Conservation (phyloP, 2,329 filamentous ascomycete species). For the Colletotrichum sp. region DNA sequence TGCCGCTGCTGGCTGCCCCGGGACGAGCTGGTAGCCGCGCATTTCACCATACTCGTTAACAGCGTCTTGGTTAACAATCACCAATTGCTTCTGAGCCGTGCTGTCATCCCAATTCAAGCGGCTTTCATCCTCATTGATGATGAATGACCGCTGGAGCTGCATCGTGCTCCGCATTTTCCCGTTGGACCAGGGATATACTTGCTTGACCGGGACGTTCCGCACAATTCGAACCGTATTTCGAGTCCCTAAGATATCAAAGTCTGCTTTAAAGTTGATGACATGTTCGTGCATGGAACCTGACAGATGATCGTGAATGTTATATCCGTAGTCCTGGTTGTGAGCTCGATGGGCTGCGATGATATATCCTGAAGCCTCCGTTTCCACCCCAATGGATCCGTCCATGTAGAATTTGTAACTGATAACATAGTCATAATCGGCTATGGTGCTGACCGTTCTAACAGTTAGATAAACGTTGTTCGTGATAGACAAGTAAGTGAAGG, state of each 20-base stretch:
- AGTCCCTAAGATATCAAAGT: constrained; percentile 55
- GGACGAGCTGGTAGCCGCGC: constrained; percentile 54
- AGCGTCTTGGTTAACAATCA: constrained; percentile 54
- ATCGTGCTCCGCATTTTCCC: constrained; percentile 54
- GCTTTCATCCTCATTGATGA: constrained; percentile 46
- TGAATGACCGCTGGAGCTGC: constrained; percentile 46
- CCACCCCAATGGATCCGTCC: constrained; percentile 56
- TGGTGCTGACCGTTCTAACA: constrained; percentile 51
- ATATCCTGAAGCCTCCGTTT: constrained; percentile 58
- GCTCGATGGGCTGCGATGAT: constrained; percentile 54
- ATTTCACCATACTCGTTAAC: constrained; percentile 55
- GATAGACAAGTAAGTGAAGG: constrained; percentile 41
- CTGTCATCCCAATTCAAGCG: constrained; percentile 55
- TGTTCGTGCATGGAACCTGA: constrained; percentile 60
- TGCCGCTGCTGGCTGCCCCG: constrained; percentile 30
- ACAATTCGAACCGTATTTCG: constrained; percentile 47
- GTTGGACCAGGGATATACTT: constrained; percentile 52
- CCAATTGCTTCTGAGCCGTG: constrained; percentile 44
- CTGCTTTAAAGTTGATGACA: constrained; percentile 59
- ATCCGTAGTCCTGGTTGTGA: constrained; percentile 53
- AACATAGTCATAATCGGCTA: constrained; percentile 60
- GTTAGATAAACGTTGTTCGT: constrained; percentile 52
- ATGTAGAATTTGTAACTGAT: constrained; percentile 55
- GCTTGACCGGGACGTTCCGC: constrained; percentile 33
- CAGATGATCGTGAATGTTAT: constrained; percentile 50